Evolutionary conservation across 2,329 filamentous ascomycete species (phyloP), one percentile per base, ranked within the genome.

Genomic region (Ophiostoma piceae): DNA sequence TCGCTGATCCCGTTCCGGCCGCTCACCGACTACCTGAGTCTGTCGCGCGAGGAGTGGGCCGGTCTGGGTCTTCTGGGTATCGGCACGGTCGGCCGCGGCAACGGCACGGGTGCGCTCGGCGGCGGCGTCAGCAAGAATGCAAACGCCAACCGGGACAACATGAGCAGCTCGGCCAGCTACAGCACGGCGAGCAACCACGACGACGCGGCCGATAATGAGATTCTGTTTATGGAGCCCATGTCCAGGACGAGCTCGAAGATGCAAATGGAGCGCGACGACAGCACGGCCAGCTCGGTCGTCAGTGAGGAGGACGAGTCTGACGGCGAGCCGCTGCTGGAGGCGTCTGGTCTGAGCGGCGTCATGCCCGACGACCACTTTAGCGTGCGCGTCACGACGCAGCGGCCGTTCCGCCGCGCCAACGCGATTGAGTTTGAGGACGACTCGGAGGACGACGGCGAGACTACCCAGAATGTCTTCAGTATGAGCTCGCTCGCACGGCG

Each of bases 281-380:
- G 62, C 62, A 65, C 35, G 4, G 35, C 35, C 16, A 65, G 57
- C 6, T 32, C 60, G 6, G 29, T 9, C 9, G 41, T 7, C 35
- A 65, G 62, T 35, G 35, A 6, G 5, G 35, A 35, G 35, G 35
- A 1, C 35, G 35, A 2, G 35, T 8, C 35, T 1, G 35, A 35
- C 35, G 3, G 35, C 3, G 62, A 65, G 62, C 62, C 84, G 0
- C 84, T 79, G 0, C 77, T 90, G 2, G 84, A 87, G 71, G 84
- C 85, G 0, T 87, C 83, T 65, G 88, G 88, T 0, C 76, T 90
- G 0, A 86, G 85, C 6, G 86, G 86, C 16, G 83, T 88, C 0
- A 78, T 82, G 35, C 87, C 87, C 0, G 86, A 88, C n/a, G 88
- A 90, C 72, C 87, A 89, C 72, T 89, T 90, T 71, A 80, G 83